Evolutionary conservation across 1,139 yeast species (phyloP).

Genomic region (Tardiomyces digboiensis): DNA sequence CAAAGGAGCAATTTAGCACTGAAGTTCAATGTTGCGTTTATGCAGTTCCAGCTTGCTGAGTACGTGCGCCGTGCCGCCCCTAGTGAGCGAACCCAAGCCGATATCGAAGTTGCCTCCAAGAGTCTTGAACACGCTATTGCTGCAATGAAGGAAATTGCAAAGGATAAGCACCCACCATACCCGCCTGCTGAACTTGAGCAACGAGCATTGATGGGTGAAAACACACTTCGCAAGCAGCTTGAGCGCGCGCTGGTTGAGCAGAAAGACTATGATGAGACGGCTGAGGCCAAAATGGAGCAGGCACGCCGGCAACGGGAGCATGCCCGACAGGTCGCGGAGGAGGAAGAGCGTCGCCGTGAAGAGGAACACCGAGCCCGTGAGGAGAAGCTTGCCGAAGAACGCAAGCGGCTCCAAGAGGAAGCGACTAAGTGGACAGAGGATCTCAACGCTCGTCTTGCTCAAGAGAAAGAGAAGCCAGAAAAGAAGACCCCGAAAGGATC

Average conservation of each 20-base stretch:
- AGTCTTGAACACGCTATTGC: conserved; percentile 59
- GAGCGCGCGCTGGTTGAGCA: conserved; percentile 68
- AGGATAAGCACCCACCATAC: conserved; percentile 56
- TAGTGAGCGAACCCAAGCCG: conserved; percentile 50
- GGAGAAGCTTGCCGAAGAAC: conserved; percentile 52
- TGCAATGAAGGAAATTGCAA: conserved; percentile 51
- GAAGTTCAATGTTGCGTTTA: conserved; percentile 72
- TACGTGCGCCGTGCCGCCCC: conserved; percentile 55
- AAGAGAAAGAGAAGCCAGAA: conserved; percentile 10
- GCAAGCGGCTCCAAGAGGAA: conserved; percentile 63
- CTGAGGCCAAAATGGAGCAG: conserved; percentile 54
- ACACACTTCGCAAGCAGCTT: conserved; percentile 64
- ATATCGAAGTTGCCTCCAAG: conserved; percentile 46
- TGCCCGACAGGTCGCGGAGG: conserved; percentile 39
- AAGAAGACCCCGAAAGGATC: conserved; percentile 9
- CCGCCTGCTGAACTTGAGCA: conserved; percentile 72
- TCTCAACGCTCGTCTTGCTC: conserved; percentile 19
- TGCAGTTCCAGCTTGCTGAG: conserved; percentile 85
- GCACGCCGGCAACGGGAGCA: conserved; percentile 61
- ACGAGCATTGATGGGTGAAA: conserved; percentile 76
- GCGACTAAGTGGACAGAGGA: conserved; percentile 57
- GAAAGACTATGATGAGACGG: conserved; percentile 49
- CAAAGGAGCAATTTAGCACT: conserved; percentile 37
- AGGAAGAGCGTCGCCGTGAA: conserved; percentile 22
- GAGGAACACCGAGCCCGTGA: conserved; percentile 32